These are phyloP conservation scores for Populus tomentosa DNA, from an alignment of 441 rosid species.

Conservation along the genomic window DNA sequence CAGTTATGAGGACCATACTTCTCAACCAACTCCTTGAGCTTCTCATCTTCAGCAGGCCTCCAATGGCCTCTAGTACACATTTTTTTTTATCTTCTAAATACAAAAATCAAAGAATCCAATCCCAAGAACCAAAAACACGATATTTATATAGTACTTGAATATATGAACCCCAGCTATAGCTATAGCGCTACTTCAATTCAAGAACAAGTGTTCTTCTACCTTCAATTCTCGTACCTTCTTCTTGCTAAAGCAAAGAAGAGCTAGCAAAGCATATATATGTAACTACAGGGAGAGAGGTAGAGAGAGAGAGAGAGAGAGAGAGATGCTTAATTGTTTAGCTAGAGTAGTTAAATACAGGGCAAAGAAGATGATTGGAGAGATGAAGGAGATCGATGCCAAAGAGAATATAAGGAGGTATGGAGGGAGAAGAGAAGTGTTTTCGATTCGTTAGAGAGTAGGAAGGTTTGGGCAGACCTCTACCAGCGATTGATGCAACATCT, in stretches of 20 bases:
- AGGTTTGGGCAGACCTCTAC: conserved; percentile 50
- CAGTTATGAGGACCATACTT: conserved; percentile 63
- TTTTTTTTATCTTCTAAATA: conserved; percentile 3
- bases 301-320: background rate
- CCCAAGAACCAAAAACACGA: background rate
- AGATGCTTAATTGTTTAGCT: background rate
- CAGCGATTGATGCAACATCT: conserved; percentile 71
- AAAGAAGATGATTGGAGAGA: background rate
- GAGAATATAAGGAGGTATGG: background rate
- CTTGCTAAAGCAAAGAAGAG: background rate
- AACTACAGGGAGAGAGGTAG: background rate
- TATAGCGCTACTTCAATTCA: background rate
- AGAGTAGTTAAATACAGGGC: background rate
- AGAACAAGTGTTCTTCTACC: background rate
- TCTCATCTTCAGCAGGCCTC: conserved; percentile 70
- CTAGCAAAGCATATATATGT: background rate
- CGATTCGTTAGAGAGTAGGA: conserved; percentile 19
- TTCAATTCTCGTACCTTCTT: background rate
- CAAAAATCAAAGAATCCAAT: background rate
- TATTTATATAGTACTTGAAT: background rate
- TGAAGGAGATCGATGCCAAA: background rate
- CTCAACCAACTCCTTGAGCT: conserved; percentile 47
- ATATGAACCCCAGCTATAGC: conserved; percentile 16
- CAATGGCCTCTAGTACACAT: conserved; percentile 65
- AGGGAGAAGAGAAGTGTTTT: background rate